Percentiles rank a stretch among this genome's conserved stretches.
These are phyloP conservation scores for Farysia itapuensis DNA, from an alignment of 1,284 basidiomycete genomes.

Conservation along the genomic window DNA sequence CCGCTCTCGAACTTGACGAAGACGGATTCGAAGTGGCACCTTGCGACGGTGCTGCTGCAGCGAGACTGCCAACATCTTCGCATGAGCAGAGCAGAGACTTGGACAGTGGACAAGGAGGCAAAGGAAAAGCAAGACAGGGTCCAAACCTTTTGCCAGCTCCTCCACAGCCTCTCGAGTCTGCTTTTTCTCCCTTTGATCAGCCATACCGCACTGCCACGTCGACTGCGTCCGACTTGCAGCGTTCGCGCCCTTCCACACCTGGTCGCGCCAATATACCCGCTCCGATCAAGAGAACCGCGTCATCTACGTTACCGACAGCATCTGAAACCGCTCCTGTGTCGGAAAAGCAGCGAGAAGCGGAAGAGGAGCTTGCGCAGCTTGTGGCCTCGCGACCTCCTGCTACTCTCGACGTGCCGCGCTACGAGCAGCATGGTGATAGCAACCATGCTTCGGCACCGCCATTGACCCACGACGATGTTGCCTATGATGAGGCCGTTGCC, in stretches of 20 bases:
- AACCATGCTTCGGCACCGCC: slow-evolving; percentile 6
- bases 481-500: neutral
- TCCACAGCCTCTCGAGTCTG: slow-evolving; percentile 17
- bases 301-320: neutral
- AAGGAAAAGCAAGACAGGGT: slow-evolving; percentile 17
- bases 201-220: slow-evolving; percentile 24
- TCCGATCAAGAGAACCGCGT: neutral
- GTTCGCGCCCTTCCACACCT: slow-evolving; percentile 1
- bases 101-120: slow-evolving; percentile 6
- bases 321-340: neutral
- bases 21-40: slow-evolving; percentile 52
- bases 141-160: slow-evolving; percentile 23
- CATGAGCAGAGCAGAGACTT: neutral
- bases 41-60: too few species aligned
- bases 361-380: slow-evolving; percentile 18
- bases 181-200: slow-evolving; percentile 45
- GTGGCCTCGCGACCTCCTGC: slow-evolving; percentile 17
- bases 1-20: slow-evolving; percentile 23
- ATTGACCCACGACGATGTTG: slow-evolving; percentile 2
- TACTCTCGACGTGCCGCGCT: slow-evolving; percentile 12
- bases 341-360: slow-evolving; percentile 32
- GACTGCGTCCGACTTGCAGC: slow-evolving; percentile 1
- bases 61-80: neutral
- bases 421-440: slow-evolving; percentile 3
- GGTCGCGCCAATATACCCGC: too few species aligned